phyloP scores from a whole-genome alignment of 2,329 filamentous ascomycete genomes.

The Didymella pinodella region DNA sequence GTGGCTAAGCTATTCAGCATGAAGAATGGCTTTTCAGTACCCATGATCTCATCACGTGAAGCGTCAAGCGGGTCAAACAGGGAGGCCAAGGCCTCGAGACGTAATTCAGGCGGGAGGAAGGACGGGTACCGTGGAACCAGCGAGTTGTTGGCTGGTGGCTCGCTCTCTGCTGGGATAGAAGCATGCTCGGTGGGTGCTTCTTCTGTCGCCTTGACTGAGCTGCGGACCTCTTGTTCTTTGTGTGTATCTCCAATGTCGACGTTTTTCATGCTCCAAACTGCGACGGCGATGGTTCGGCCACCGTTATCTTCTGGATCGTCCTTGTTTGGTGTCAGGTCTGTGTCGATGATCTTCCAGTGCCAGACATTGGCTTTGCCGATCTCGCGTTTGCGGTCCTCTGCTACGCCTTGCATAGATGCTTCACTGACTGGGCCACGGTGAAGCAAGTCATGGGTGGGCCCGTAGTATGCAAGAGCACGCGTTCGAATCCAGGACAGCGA shows the following conservation, averaged over 20 bases:
- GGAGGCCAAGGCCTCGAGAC: slow-evolving; percentile 38
- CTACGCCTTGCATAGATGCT: slow-evolving; percentile 34
- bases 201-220: neutral
- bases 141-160: neutral
- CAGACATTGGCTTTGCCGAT: slow-evolving; percentile 35
- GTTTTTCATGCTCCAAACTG: slow-evolving; percentile 39
- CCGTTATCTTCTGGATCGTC: slow-evolving; percentile 36
- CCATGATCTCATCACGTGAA: slow-evolving; percentile 41
- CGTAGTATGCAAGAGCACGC: slow-evolving; percentile 39
- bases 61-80: slow-evolving; percentile 35
- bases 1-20: slow-evolving; percentile 47
- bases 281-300: slow-evolving; percentile 40
- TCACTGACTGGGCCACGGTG: slow-evolving; percentile 38
- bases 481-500: slow-evolving; percentile 42
- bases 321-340: slow-evolving; percentile 30
- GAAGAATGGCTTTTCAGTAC: slow-evolving; percentile 28
- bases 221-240: neutral
- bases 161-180: slow-evolving; percentile 10
- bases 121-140: slow-evolving; percentile 59
- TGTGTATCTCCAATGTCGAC: neutral
- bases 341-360: slow-evolving; percentile 47
- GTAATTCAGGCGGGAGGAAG: slow-evolving; percentile 74
- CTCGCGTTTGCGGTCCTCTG: slow-evolving; percentile 34
- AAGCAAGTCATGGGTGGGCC: slow-evolving; percentile 41
- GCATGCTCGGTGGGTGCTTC: slow-evolving; percentile 2